phyloP scores from a whole-genome alignment of 192 early-diverging fungal species.

The Coemansia sp. region DNA sequence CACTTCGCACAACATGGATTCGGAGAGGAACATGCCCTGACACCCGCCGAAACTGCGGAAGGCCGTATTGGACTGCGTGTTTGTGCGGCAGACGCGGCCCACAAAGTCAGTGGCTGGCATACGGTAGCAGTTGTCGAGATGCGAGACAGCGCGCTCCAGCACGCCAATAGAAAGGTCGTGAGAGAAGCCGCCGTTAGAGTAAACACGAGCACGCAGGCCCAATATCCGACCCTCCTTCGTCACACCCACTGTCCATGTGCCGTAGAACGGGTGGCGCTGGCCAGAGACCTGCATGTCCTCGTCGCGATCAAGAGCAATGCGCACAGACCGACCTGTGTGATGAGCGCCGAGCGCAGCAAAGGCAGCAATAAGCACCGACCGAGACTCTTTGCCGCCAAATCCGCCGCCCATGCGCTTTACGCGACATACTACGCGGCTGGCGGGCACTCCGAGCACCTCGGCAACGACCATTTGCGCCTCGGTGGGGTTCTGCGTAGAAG shows the following conservation, averaged over 20 bases:
- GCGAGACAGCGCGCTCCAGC: slow-evolving; percentile 75
- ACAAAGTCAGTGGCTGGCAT: slow-evolving; percentile 66
- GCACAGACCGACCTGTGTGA: slow-evolving; percentile 65
- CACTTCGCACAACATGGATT: slow-evolving; percentile 75
- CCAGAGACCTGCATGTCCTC: slow-evolving; percentile 79
- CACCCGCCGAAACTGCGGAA: slow-evolving; percentile 87
- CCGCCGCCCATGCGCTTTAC: slow-evolving; percentile 88
- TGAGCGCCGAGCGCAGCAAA: slow-evolving; percentile 70
- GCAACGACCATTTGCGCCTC: slow-evolving; percentile 75
- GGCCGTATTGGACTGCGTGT: slow-evolving; percentile 84
- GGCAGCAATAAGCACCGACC: slow-evolving; percentile 65
- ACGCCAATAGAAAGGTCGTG: slow-evolving; percentile 67
- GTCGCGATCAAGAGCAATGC: slow-evolving; percentile 80
- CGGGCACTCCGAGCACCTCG: slow-evolving; percentile 66
- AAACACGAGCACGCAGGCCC: slow-evolving; percentile 62
- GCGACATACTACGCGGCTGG: slow-evolving; percentile 68
- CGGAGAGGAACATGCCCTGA: slow-evolving; percentile 82
- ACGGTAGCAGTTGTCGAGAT: slow-evolving; percentile 78
- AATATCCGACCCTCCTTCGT: slow-evolving; percentile 65
- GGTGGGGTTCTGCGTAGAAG: slow-evolving; percentile 77
- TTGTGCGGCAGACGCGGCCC: slow-evolving; percentile 78
- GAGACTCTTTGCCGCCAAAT: slow-evolving; percentile 79
- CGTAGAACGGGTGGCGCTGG: slow-evolving; percentile 79
- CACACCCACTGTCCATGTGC: slow-evolving; percentile 74
- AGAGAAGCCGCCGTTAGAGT: slow-evolving; percentile 67